Evolutionary conservation across 2,329 filamentous ascomycete species (phyloP).

Genomic region (Aspergillus ruber): DNA sequence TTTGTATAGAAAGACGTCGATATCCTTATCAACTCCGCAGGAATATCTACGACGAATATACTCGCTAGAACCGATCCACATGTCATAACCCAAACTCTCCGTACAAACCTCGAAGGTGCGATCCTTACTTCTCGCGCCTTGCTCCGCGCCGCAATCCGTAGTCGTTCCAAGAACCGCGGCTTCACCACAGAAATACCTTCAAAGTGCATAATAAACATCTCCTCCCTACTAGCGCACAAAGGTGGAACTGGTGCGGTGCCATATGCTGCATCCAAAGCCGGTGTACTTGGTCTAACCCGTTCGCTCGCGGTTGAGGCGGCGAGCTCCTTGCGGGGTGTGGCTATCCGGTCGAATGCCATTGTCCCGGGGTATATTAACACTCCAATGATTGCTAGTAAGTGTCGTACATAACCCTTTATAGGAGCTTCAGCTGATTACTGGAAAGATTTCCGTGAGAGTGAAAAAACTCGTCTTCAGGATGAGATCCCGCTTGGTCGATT

Average conservation of each 20-base stretch:
- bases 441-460: slow-evolving; percentile 23
- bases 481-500: slow-evolving; percentile 62
- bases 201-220: slow-evolving; percentile 75
- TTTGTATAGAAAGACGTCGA: slow-evolving; percentile 33
- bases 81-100: slow-evolving; percentile 53
- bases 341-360: slow-evolving; percentile 71
- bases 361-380: slow-evolving; percentile 79
- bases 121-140: slow-evolving; percentile 35
- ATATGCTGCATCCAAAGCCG: slow-evolving; percentile 76
- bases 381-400: slow-evolving; percentile 66
- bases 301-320: slow-evolving; percentile 30
- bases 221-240: slow-evolving; percentile 65
- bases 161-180: slow-evolving; percentile 18
- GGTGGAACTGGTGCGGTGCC: slow-evolving; percentile 64
- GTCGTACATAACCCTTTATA: background rate
- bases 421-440: too few relatives aligned
- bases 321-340: slow-evolving; percentile 52
- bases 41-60: slow-evolving; percentile 60
- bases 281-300: slow-evolving; percentile 56
- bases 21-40: slow-evolving; percentile 74
- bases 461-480: slow-evolving; percentile 26
- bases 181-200: slow-evolving; percentile 34
- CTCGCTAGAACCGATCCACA: slow-evolving; percentile 50
- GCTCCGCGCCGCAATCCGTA: slow-evolving; percentile 29
- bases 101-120: slow-evolving; percentile 59